These are phyloP conservation scores for Polytolypa hystricis DNA, from an alignment of 2,329 filamentous ascomycete genomes.

Conservation along the genomic window DNA sequence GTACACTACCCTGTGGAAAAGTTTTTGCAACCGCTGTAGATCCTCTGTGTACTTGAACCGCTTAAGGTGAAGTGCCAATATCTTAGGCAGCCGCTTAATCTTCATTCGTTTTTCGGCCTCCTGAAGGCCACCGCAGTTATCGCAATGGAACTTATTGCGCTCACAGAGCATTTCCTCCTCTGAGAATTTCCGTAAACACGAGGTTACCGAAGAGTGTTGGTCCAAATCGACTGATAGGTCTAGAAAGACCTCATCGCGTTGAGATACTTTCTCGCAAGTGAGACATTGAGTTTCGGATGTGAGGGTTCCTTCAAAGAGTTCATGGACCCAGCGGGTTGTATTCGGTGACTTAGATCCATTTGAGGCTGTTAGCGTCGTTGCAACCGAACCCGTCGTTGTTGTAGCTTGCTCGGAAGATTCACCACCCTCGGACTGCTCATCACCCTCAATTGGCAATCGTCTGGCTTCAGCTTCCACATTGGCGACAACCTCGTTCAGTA, in stretches of 20 bases:
- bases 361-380: conserved; percentile 21
- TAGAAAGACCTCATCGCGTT: conserved; percentile 88
- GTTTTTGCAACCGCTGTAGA: conserved; percentile 81
- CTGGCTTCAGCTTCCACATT: conserved; percentile 84
- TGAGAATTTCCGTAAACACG: conserved; percentile 89
- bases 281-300: conserved; percentile 95
- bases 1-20: conserved; percentile 94
- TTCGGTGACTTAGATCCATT: conserved; percentile 44
- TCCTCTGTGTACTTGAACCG: conserved; percentile 98
- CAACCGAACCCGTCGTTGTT: conserved; percentile 31
- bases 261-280: conserved; percentile 90
- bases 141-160: conserved; percentile 97
- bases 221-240: conserved; percentile 94
- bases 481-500: conserved; percentile 91
- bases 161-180: conserved; percentile 98
- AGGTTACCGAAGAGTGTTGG: conserved; percentile 90
- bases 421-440: conserved; percentile 32
- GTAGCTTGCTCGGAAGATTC: conserved; percentile 42
- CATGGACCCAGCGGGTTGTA: conserved; percentile 84
- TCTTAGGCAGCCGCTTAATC: conserved; percentile 85
- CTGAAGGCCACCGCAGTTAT: conserved; percentile 90
- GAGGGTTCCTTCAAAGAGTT: conserved; percentile 87
- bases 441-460: conserved; percentile 19
- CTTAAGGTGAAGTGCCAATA: conserved; percentile 86
- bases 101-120: conserved; percentile 99